Base-by-base conservation (phyloP, 2,329 filamentous ascomycete species). In the Diaporthe eres region DNA sequence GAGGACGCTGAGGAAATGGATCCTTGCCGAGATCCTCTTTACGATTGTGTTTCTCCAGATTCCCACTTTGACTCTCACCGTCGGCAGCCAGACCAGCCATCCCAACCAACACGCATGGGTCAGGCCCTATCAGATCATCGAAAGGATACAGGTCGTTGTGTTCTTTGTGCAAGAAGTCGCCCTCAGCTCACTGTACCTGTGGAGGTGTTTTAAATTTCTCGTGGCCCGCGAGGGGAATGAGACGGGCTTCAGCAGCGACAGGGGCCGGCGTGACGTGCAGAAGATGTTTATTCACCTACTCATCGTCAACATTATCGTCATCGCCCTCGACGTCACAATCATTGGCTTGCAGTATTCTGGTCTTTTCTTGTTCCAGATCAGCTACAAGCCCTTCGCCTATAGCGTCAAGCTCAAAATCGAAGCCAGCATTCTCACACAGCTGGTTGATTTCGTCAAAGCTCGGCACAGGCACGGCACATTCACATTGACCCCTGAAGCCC, bases 21-120 rank as follows among this genome's bases (percentile, higher is more conserved):
- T 91, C 2, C 84, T 92, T 19, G 85, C 82, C 74, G 90, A 92
- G 84, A 90, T 93, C 73, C 85, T 92, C 71, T 83, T 85, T 76
- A 87, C 90, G 77, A 84, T 86, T 25, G 74, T 92, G 49, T 77
- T 91, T 61, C 81, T 91, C 17, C 88, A 92, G 75, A 80, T 90
- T 0, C 88, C 89, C 0, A 88, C 86, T 55, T 91, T 85, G 49
- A 91, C 84, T 78, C 90, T 80, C 72, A 84, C 80, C 63, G 83
- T 7, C 78, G 85, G 65, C 34, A 68, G 65, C 47, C 65, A 68
- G 25, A 53, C 31, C 34, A 25, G 2, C 8, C 65, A 53, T 39
- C 22, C 47, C 2, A 34, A 25, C 4, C 65, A 42, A 12, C 47
- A 53, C 0, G 19, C 49, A 68, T 68, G 65, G 65, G 80, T 78